Conservation (phyloP, 306 rosid species). For the Vigna nakashimae region DNA sequence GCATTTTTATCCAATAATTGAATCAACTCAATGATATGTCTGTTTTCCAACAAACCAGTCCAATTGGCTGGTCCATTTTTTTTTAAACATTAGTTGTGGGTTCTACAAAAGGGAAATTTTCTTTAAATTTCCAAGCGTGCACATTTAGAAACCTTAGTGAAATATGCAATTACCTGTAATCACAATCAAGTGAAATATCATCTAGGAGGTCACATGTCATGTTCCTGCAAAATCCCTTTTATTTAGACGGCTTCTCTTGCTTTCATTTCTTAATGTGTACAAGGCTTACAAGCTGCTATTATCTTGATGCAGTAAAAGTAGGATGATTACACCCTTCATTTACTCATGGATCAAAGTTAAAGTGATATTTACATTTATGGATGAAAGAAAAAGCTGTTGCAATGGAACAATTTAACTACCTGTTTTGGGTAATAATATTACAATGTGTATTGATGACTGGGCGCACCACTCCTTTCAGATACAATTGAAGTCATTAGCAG, state of each 20-base stretch:
- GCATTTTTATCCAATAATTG: too few relatives aligned
- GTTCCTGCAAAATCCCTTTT: constrained; percentile 9
- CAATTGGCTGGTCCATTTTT: too few relatives aligned
- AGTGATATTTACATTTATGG: constrained; percentile 38
- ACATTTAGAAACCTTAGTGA: constrained; percentile 27
- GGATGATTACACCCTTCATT: constrained; percentile 10
- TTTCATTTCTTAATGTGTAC: constrained; percentile 24
- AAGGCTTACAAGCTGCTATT: background rate
- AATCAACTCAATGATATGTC: too few relatives aligned
- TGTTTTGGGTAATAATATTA: constrained; percentile 29
- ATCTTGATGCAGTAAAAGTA: constrained; percentile 2
- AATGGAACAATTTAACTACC: constrained; percentile 19
- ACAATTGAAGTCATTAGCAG: constrained; percentile 98
- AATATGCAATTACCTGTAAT: constrained; percentile 20
- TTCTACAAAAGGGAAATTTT: background rate
- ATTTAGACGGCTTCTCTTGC: constrained; percentile 2
- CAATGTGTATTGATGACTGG: constrained; percentile 36
- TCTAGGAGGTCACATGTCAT: constrained; percentile 9
- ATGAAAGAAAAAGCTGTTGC: constrained; percentile 33
- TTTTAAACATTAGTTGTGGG: background rate
- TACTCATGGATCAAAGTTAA: constrained; percentile 33
- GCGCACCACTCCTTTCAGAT: constrained; percentile 65
- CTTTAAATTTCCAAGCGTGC: background rate
- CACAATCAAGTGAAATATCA: constrained; percentile 34
- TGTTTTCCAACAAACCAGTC: too few relatives aligned